A percentile compares a stretch with the other conserved stretches of the same genome.
phyloP scores from a whole-genome alignment of 805 yeast species.

The Saccharomycopsis fermentans region DNA sequence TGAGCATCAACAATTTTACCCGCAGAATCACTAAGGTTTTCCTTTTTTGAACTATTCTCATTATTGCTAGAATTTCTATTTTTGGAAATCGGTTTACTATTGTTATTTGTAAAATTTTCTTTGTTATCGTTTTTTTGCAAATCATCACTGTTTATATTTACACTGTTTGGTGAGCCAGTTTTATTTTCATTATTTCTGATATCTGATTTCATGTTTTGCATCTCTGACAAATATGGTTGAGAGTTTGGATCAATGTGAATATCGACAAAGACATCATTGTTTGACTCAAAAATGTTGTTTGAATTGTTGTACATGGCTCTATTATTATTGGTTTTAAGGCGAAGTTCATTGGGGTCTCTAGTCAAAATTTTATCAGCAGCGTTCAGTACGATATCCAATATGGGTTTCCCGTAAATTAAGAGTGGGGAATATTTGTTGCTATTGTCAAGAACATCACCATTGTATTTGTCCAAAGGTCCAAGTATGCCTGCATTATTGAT shows the following conservation, averaged over 20 bases:
- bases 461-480: neutral
- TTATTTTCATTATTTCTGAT: neutral
- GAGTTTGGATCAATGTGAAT: conserved; percentile 1
- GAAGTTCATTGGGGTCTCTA: neutral
- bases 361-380: neutral
- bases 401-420: neutral
- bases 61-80: neutral
- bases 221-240: neutral
- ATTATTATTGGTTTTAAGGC: neutral
- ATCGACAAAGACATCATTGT: neutral
- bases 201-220: neutral
- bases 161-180: neutral
- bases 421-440: neutral
- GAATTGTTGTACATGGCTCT: neutral
- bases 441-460: conserved; percentile 1
- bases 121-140: neutral
- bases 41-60: neutral
- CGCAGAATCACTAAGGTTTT: neutral
- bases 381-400: neutral
- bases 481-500: neutral
- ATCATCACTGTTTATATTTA: neutral
- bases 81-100: no score
- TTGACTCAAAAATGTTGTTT: neutral
- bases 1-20: neutral
- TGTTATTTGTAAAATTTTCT: neutral